Evolutionary conservation across 768 basidiomycete genomes (phyloP), one percentile per base, ranked within the genome.

Genomic region (Phylloporus sp.): DNA sequence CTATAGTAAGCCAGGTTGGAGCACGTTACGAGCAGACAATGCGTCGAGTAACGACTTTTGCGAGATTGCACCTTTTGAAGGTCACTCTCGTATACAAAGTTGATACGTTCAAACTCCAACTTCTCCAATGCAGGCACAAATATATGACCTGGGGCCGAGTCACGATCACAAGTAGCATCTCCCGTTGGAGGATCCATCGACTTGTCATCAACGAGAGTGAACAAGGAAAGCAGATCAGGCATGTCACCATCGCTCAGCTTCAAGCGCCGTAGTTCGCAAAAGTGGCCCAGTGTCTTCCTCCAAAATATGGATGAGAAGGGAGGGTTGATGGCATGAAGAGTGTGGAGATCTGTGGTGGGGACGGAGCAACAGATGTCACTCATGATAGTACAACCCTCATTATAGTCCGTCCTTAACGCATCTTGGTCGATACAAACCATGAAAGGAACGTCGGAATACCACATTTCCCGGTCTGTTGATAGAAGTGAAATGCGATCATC

Each of bases 391-490:
- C 36, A 26, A n/a, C n/a, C n/a, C n/a, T n/a, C n/a, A n/a, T n/a
- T n/a, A 18, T 23, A 23, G 13, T 6, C 4, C 47, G n/a, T 18
- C n/a, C 3, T 9, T 36, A 16, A 36, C 16, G 35, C 4, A 18
- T n/a, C n/a, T 7, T 5, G n/a, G 4, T 18, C 35, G 39, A 52
- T 22, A 27, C 29, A 12, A 7, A 53, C 27, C 11, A 12, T 39
- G n/a, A 50, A 34, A 27, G 53, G 51, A 20, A 62, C 41, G 18
- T 48, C 9, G 29, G 16, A n/a, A 36, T 7, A 13, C 35, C 35
- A 36, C 35, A 36, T n/a, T 15, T 18, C 18, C 35, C 15, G 18
- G 6, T 15, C 16, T 20, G 15, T n/a, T 36, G 35, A 36, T n/a
- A n/a, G n/a, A 36, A 29, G 28, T 11, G 28, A 29, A 29, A 6